Conservation (phyloP, 2,329 filamentous ascomycete species). For the Colletotrichum orchidophilum region DNA sequence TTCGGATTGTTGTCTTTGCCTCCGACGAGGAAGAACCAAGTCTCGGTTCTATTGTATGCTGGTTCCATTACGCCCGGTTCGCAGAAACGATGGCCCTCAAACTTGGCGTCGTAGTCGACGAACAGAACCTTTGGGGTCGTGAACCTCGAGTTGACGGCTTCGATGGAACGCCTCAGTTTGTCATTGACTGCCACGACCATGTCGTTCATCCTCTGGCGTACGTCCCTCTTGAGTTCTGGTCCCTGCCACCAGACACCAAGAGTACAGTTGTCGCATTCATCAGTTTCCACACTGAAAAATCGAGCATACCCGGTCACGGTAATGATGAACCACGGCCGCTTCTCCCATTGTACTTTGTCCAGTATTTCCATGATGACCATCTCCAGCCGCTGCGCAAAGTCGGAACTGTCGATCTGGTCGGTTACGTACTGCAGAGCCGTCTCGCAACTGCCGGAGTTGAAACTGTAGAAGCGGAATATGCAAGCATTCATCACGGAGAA, state of each 20-base stretch:
- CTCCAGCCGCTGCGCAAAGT: slow-evolving; percentile 50
- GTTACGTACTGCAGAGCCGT: slow-evolving; percentile 48
- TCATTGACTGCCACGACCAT: slow-evolving; percentile 54
- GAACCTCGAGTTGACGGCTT: slow-evolving; percentile 49
- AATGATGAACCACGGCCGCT: slow-evolving; percentile 51
- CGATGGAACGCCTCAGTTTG: slow-evolving; percentile 48
- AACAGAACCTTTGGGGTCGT: slow-evolving; percentile 50
- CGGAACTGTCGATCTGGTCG: slow-evolving; percentile 43
- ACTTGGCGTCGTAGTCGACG: slow-evolving; percentile 54
- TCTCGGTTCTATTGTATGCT: slow-evolving; percentile 52
- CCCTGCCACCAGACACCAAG: slow-evolving; percentile 57
- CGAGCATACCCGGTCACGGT: slow-evolving; percentile 58
- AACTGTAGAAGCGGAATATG: slow-evolving; percentile 59
- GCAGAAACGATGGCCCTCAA: slow-evolving; percentile 57
- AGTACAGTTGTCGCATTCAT: slow-evolving; percentile 53
- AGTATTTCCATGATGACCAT: slow-evolving; percentile 54
- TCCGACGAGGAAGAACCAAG: slow-evolving; percentile 60
- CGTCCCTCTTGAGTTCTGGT: slow-evolving; percentile 49
- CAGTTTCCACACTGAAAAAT: slow-evolving; percentile 57
- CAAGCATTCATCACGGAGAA: slow-evolving; percentile 61
- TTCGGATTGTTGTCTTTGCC: slow-evolving; percentile 48
- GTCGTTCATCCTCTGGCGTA: slow-evolving; percentile 53
- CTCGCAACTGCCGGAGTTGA: slow-evolving; percentile 57
- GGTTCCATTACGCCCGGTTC: slow-evolving; percentile 52
- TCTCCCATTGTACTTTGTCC: slow-evolving; percentile 55